These are phyloP conservation scores for Amanita subjunquillea DNA, from an alignment of 768 basidiomycete genomes.

Conservation along the genomic window DNA sequence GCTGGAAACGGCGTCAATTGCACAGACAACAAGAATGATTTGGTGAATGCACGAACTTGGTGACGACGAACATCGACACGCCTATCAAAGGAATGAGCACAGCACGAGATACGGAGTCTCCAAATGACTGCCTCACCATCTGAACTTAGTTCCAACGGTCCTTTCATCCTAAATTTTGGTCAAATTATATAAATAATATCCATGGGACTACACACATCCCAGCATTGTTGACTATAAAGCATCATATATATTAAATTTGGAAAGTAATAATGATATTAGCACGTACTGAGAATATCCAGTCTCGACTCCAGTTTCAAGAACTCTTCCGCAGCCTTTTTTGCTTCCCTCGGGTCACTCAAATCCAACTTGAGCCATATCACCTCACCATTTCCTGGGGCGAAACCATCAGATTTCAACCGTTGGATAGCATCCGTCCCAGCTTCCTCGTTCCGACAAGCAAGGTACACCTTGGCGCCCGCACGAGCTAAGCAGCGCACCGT, in stretches of 20 bases:
- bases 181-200: neutral
- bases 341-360: slow-evolving; percentile 34
- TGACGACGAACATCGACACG: slow-evolving; percentile 25
- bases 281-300: slow-evolving; percentile 44
- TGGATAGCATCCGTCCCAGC: slow-evolving; percentile 39
- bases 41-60: slow-evolving; percentile 26
- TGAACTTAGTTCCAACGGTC: slow-evolving; percentile 6
- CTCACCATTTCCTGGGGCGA: slow-evolving; percentile 33
- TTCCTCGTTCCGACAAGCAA: slow-evolving; percentile 38
- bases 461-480: slow-evolving; percentile 49
- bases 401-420: slow-evolving; percentile 30
- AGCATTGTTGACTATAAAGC: slow-evolving; percentile 43
- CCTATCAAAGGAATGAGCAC: slow-evolving; percentile 17
- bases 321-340: slow-evolving; percentile 36
- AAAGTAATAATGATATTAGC: neutral
- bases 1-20: slow-evolving; percentile 18
- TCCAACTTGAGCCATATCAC: slow-evolving; percentile 43
- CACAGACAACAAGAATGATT: neutral
- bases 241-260: neutral
- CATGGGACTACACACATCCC: slow-evolving; percentile 25
- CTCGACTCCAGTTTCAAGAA: slow-evolving; percentile 39
- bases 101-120: slow-evolving; percentile 7
- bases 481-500: slow-evolving; percentile 42
- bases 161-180: slow-evolving; percentile 7
- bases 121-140: slow-evolving; percentile 7